phyloP scores from a whole-genome alignment of 164 flowering plant genomes.

The Santalum album region DNA sequence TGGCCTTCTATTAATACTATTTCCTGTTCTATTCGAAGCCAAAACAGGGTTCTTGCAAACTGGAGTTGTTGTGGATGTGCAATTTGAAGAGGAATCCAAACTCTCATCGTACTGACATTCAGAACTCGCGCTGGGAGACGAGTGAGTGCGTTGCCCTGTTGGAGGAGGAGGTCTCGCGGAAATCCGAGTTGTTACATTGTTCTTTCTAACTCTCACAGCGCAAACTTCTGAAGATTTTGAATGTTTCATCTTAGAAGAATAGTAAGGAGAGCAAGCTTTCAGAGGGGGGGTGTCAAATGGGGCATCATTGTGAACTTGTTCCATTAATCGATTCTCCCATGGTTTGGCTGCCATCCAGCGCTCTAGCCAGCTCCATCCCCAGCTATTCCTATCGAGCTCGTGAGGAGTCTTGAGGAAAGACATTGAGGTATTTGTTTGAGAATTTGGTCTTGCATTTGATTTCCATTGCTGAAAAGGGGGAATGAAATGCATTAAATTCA shows the following conservation, averaged over 20 bases:
- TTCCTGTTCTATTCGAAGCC: slow-evolving; percentile 44
- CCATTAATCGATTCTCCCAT: slow-evolving; percentile 91
- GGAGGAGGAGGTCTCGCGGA: slow-evolving; percentile 77
- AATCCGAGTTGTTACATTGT: slow-evolving; percentile 68
- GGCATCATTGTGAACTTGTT: slow-evolving; percentile 31
- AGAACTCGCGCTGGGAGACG: slow-evolving; percentile 77
- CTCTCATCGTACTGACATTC: slow-evolving; percentile 65
- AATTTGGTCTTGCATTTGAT: slow-evolving; percentile 29
- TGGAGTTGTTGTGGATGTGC: slow-evolving; percentile 68
- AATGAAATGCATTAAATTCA: too few species aligned
- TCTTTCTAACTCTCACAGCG: slow-evolving; percentile 55
- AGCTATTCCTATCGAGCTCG: slow-evolving; percentile 57
- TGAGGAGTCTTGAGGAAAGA: slow-evolving; percentile 23
- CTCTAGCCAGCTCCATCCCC: slow-evolving; percentile 98
- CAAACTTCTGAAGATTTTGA: slow-evolving; percentile 38
- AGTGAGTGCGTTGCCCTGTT: slow-evolving; percentile 34
- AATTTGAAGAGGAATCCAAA: slow-evolving; percentile 66
- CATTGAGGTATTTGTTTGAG: slow-evolving; percentile 20
- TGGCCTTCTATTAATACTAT: slow-evolving; percentile 35
- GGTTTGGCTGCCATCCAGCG: slow-evolving; percentile 99
- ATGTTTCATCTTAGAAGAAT: slow-evolving; percentile 10
- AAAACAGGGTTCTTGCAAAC: slow-evolving; percentile 46
- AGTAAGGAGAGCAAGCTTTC: slow-evolving; percentile 17
- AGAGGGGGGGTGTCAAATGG: slow-evolving; percentile 39
- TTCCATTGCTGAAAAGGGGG: slow-evolving; percentile 56